Evolutionary conservation across 2,329 filamentous ascomycete species (phyloP).

Genomic region (Blumeria graminis): DNA sequence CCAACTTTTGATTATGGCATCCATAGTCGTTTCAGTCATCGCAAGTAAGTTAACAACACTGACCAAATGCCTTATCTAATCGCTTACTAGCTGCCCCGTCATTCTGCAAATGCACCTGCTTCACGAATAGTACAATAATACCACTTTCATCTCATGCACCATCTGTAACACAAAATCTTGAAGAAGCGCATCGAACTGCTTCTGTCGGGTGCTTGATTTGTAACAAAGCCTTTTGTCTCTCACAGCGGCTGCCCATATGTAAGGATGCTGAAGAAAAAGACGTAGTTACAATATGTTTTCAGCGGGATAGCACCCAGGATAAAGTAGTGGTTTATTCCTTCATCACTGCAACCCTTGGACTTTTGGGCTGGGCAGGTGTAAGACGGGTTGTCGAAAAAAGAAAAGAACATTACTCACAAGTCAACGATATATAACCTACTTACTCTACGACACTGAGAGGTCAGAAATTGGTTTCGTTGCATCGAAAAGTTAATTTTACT

Average conservation of each 20-base stretch:
- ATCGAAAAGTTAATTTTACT: too few relatives aligned
- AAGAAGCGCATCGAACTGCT: slow-evolving; percentile 13
- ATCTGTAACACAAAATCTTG: slow-evolving; percentile 4
- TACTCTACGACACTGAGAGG: too few relatives aligned
- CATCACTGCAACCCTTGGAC: slow-evolving; percentile 30
- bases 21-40: too few relatives aligned
- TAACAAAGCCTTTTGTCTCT: slow-evolving; percentile 39
- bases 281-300: slow-evolving; percentile 37
- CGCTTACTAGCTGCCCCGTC: slow-evolving; percentile 27
- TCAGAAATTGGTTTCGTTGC: too few relatives aligned
- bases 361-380: slow-evolving; percentile 34
- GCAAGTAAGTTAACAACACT: too few relatives aligned
- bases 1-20: too few relatives aligned
- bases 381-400: slow-evolving; percentile 23
- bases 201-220: slow-evolving; percentile 32
- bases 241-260: slow-evolving; percentile 35
- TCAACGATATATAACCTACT: too few relatives aligned
- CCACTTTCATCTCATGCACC: slow-evolving; percentile 21
- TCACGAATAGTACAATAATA: slow-evolving; percentile 45
- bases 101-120: slow-evolving; percentile 49
- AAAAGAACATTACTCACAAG: slow-evolving; percentile 4
- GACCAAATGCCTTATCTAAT: slow-evolving; percentile 6
- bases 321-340: slow-evolving; percentile 42
- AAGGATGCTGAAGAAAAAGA: slow-evolving; percentile 39
- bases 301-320: slow-evolving; percentile 42